These are phyloP conservation scores for Citropsis articulata DNA, from an alignment of 345 rosid genomes.

Conservation along the genomic window DNA sequence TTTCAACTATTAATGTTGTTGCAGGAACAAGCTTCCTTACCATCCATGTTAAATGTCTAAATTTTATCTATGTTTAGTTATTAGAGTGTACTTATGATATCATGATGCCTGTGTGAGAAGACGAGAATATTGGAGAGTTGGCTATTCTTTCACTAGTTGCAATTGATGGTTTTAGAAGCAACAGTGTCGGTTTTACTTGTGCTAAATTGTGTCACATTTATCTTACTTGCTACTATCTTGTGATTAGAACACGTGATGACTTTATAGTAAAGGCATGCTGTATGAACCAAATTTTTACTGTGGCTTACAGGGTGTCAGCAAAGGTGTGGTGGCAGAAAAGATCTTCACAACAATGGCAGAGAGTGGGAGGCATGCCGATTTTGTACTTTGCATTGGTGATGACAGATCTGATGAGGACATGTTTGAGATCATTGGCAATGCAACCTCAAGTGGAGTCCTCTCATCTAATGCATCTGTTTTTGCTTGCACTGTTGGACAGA, in stretches of 20 bases:
- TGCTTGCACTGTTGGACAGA: constrained; percentile 94
- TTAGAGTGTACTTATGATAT: not conserved
- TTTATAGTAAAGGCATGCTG: not conserved
- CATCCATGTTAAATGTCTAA: not conserved
- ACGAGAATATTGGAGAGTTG: not conserved
- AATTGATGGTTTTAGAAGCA: not conserved
- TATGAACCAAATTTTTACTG: constrained; percentile 4
- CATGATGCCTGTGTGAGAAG: not conserved
- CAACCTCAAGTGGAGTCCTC: constrained; percentile 33
- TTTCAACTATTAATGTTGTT: not conserved
- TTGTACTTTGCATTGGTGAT: constrained; percentile 67
- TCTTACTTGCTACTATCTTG: not conserved
- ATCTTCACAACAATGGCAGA: constrained; percentile 51
- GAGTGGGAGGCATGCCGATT: constrained; percentile 48
- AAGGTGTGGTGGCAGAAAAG: constrained; percentile 61
- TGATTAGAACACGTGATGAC: not conserved
- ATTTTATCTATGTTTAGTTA: not conserved
- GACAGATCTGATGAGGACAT: constrained; percentile 79
- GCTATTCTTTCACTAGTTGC: not conserved
- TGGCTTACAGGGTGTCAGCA: constrained; percentile 55
- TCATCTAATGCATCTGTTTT: constrained; percentile 46
- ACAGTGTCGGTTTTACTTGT: not conserved
- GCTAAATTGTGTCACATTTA: not conserved
- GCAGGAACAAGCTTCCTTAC: not conserved
- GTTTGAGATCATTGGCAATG: constrained; percentile 59